Evolutionary conservation across 371 early-diverging fungal species (phyloP), one percentile per base, ranked within the genome.

Genomic region (Circinella umbellata): DNA sequence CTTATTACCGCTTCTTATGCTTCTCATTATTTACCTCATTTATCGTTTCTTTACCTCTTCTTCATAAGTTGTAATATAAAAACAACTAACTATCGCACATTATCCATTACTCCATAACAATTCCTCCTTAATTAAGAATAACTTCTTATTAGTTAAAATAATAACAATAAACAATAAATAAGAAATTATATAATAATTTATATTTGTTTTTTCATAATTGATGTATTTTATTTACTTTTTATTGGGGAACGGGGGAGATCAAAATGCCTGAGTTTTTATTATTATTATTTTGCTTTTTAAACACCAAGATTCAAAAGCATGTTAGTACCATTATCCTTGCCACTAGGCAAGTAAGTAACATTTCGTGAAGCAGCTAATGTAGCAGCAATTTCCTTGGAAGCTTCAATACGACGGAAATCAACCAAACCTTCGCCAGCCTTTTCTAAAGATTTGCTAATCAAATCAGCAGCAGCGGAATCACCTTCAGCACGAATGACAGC

Each of bases 401-500:
- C 97, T 78, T 99, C 99, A 71, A 99, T 97, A 73, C 97, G 91
- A 81, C 99, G 94, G 78, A 99, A 91, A 79, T 97, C 94, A 78
- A 99, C 90, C 54, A 97, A 85, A 59, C 96, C 85, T 65, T 80
- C 91, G 51, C 99, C 99, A 59, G 94, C 94, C 89, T 96, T 96
- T 69, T 92, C 86, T 70, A 97, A 78, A 8, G 99, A 91, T 39
- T 87, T 79, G 18, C 94, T 93, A 72, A 99, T 95, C 76, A 94
- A 80, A 64, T 95, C 93, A 34, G 96, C 96, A 64, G 96, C 96
- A 67, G 88, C 82, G 57, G 98, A 93, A 82, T 99, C 99, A 80
- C 99, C 99, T 84, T 99, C 99, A 61, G 99, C 99, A 66, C 98
- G 92, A 77, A 99, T 98, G 78, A 99, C 91, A n/a, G 95, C 90